These are phyloP conservation scores for Coemansia sp. DNA, from an alignment of 192 early-diverging fungal species.

Conservation along the genomic window DNA sequence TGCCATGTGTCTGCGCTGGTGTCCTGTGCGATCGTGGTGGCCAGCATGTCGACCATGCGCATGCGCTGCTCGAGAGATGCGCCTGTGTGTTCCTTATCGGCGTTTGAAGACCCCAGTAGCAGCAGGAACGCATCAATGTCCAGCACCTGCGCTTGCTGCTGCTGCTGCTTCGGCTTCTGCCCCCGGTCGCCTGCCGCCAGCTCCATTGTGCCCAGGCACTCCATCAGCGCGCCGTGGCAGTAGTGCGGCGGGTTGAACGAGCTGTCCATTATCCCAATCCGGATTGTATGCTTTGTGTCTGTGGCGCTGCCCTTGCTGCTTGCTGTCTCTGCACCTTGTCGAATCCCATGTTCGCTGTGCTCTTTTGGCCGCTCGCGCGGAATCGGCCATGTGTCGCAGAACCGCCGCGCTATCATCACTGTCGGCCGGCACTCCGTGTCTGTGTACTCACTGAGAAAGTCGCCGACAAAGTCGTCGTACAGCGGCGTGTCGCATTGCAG, in stretches of 20 bases:
- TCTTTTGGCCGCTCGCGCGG: background rate
- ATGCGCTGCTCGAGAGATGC: constrained; percentile 60
- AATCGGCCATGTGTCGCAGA: constrained; percentile 33
- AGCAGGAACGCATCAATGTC: constrained; percentile 62
- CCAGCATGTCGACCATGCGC: constrained; percentile 70
- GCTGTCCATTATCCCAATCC: constrained; percentile 64
- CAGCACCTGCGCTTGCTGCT: constrained; percentile 21
- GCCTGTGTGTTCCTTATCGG: constrained; percentile 63
- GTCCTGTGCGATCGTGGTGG: constrained; percentile 30
- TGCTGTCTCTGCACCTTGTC: too few species aligned
- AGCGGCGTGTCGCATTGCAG: constrained; percentile 36
- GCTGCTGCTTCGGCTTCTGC: too few species aligned
- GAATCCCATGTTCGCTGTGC: background rate
- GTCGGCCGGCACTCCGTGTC: constrained; percentile 1
- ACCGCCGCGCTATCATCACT: constrained; percentile 25
- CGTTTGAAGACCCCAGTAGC: constrained; percentile 64
- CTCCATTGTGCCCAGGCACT: constrained; percentile 32
- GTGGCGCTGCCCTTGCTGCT: constrained; percentile 2
- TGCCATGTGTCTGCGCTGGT: constrained; percentile 42
- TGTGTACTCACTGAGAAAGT: constrained; percentile 14
- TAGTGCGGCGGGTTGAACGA: constrained; percentile 73
- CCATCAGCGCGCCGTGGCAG: constrained; percentile 48
- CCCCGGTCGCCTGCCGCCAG: constrained; percentile 11
- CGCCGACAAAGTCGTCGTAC: constrained; percentile 37
- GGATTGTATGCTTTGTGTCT: constrained; percentile 2